phyloP scores from a whole-genome alignment of 1,139 yeast genomes.

The Yamadazyma triangularis region DNA sequence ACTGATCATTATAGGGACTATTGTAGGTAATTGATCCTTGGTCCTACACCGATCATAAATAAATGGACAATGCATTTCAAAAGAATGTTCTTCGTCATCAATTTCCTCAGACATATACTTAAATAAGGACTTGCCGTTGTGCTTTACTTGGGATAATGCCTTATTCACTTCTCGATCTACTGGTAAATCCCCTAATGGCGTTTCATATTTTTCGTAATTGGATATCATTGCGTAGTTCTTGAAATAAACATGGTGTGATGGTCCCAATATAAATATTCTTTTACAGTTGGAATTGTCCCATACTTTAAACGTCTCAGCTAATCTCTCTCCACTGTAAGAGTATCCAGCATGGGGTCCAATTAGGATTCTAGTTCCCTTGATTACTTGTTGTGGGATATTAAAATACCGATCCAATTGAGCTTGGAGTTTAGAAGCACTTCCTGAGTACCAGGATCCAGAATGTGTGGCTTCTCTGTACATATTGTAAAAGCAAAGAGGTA shows the following conservation, averaged over 20 bases:
- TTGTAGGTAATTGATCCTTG: conserved; percentile 29
- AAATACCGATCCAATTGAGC: conserved; percentile 37
- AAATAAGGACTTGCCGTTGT: conserved; percentile 26
- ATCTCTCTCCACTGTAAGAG: conserved; percentile 69
- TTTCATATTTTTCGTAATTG: conserved; percentile 52
- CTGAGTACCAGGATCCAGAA: conserved; percentile 58
- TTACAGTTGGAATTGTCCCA: conserved; percentile 59
- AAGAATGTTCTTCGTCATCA: conserved; percentile 87
- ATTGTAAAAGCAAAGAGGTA: too few relatives aligned
- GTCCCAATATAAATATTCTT: conserved; percentile 80
- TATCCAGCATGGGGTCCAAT: conserved; percentile 89
- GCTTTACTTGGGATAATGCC: conserved; percentile 1
- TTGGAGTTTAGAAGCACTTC: conserved; percentile 36
- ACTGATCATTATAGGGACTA: conserved; percentile 82
- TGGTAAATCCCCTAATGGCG: conserved; percentile 75
- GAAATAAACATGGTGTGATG: conserved; percentile 90
- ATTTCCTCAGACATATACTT: conserved; percentile 51
- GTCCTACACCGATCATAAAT: conserved; percentile 37
- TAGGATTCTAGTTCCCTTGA: conserved; percentile 58
- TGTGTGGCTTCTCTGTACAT: conserved; percentile 8
- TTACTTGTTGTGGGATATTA: conserved; percentile 10
- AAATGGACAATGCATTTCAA: conserved; percentile 93
- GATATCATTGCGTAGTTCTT: conserved; percentile 55
- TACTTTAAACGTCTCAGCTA: conserved; percentile 72
- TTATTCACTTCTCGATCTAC: conserved; percentile 43